These are phyloP conservation scores for Chaetoceros tenuissimus DNA, from an alignment of 108 stramenopile species.

Conservation along the genomic window DNA sequence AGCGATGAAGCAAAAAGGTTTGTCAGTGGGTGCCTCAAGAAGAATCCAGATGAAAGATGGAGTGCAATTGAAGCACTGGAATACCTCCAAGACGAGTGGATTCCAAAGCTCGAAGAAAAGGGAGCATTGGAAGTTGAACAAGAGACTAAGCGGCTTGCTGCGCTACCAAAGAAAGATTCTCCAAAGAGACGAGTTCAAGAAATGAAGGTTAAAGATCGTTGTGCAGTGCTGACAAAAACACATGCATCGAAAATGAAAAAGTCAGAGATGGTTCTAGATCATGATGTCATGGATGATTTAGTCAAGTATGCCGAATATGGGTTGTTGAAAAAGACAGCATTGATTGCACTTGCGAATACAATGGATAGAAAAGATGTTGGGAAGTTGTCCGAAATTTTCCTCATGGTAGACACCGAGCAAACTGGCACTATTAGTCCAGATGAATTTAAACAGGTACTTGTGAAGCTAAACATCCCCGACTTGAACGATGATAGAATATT, in stretches of 20 bases:
- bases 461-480: constrained; percentile 19
- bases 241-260: constrained; percentile 13
- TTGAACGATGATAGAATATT: constrained; percentile 39
- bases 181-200: constrained; percentile 2
- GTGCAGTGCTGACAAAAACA: constrained; percentile 1
- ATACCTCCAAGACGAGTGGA: constrained; percentile 33
- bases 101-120: constrained; percentile 13
- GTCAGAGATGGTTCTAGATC: constrained; percentile 6
- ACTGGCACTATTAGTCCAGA: constrained; percentile 48
- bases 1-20: constrained; percentile 25
- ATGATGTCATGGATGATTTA: constrained; percentile 19
- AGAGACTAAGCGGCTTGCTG: constrained; percentile 4
- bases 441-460: constrained; percentile 39
- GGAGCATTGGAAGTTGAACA: constrained; percentile 9
- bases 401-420: constrained; percentile 43
- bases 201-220: neutral
- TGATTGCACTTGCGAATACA: constrained; percentile 51
- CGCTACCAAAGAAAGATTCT: neutral
- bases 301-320: constrained; percentile 30
- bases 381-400: constrained; percentile 40
- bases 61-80: constrained; percentile 38
- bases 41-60: constrained; percentile 35
- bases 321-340: constrained; percentile 43
- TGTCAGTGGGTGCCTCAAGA: constrained; percentile 29
- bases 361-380: constrained; percentile 44